Evolutionary conservation across 768 basidiomycete species (phyloP).

Genomic region (Leccinum sublutescens): DNA sequence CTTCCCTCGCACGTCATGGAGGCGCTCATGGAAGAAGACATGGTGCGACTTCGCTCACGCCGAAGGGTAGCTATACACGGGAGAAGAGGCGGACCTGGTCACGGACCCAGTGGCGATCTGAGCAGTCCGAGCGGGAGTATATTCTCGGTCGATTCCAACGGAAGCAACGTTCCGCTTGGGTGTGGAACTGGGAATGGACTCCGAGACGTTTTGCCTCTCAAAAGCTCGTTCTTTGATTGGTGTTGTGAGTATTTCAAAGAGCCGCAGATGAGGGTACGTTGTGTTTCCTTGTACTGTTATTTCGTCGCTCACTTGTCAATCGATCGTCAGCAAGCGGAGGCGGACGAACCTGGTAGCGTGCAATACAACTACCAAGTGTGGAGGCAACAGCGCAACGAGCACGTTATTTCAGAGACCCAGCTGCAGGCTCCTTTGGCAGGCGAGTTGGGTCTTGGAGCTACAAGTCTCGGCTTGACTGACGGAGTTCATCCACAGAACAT

Average conservation of each 20-base stretch:
- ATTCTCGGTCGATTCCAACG: conserved; percentile 72
- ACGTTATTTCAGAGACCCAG: conserved; percentile 65
- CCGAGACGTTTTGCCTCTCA: conserved; percentile 83
- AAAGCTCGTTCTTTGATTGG: conserved; percentile 94
- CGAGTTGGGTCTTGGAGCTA: conserved; percentile 38
- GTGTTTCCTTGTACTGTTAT: not conserved
- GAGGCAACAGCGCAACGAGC: conserved; percentile 89
- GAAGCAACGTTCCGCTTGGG: conserved; percentile 68
- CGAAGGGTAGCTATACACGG: conserved; percentile 43
- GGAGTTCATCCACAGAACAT: conserved; percentile 40
- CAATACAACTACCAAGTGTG: conserved; percentile 95
- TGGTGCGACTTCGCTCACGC: conserved; percentile 82
- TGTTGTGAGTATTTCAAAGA: conserved; percentile 97
- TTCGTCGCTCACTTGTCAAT: conserved; percentile 11
- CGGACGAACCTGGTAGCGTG: conserved; percentile 92
- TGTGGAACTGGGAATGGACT: conserved; percentile 79
- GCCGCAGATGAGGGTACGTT: conserved; percentile 93
- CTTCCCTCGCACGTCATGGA: conserved; percentile 80
- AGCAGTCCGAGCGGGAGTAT: conserved; percentile 75
- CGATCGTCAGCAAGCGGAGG: conserved; percentile 75
- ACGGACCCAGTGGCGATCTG: conserved; percentile 40
- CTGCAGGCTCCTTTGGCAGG: conserved; percentile 73
- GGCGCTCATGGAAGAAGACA: conserved; percentile 89
- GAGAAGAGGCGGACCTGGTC: conserved; percentile 41
- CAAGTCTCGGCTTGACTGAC: conserved; percentile 6